A percentile compares a stretch with the other conserved stretches of the same genome.
Evolutionary conservation across 345 rosid genomes (phyloP).

Genomic region (Aquilaria sinensis): DNA sequence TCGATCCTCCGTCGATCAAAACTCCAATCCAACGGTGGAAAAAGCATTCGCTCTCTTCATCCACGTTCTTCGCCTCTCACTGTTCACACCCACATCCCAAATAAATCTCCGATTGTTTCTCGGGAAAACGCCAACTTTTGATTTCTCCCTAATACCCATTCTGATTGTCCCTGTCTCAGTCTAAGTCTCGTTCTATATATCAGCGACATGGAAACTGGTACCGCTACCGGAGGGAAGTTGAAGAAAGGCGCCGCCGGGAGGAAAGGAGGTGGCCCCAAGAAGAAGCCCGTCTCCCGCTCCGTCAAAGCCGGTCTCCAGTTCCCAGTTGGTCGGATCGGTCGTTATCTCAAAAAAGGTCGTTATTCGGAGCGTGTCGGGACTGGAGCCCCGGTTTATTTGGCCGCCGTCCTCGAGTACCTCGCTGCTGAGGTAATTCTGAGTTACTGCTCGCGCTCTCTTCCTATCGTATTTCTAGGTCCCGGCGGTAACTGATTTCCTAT

Average conservation of each 20-base stretch:
- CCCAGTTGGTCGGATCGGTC: conserved; percentile 77
- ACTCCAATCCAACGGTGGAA: conserved; percentile 10
- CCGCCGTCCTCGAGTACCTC: conserved; percentile 80
- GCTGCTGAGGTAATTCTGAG: conserved; percentile 58
- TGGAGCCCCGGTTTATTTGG: conserved; percentile 78
- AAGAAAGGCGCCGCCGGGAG: conserved; percentile 73
- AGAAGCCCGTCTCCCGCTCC: conserved; percentile 76
- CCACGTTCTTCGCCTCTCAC: not conserved
- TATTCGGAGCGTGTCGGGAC: conserved; percentile 60
- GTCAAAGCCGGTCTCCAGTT: conserved; percentile 73
- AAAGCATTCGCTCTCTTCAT: not conserved
- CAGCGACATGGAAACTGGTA: conserved; percentile 15
- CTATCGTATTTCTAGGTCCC: not conserved
- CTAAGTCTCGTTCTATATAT: not conserved
- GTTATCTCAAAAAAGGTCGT: conserved; percentile 71
- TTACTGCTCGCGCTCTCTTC: not conserved
- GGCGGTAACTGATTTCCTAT: not conserved
- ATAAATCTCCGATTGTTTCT: conserved; percentile 6
- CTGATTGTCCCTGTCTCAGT: no score
- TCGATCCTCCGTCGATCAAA: not conserved
- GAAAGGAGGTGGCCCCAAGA: conserved; percentile 69
- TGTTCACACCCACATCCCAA: not conserved
- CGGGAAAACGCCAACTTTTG: not conserved
- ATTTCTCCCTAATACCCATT: no score
- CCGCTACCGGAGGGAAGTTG: conserved; percentile 46